Evolutionary conservation across 352 stramenopile genomes (phyloP), one percentile per base, ranked within the genome.

Genomic region (Globisporangium cylindrosporum): DNA sequence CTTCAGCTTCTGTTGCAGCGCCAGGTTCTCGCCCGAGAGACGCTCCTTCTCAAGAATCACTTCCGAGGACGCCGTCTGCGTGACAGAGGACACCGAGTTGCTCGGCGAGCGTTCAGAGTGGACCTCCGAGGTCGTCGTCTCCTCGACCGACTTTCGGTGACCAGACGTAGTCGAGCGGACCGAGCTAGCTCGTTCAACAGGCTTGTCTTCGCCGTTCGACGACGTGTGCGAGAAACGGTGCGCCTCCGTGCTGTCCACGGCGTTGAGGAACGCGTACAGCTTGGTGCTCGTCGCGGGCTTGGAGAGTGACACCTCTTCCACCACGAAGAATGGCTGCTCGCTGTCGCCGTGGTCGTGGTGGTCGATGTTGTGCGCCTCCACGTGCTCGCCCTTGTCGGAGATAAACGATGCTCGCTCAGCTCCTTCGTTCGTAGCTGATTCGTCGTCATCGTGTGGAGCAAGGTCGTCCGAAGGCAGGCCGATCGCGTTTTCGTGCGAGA

Each of bases 201-300:
- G 69, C 22, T 69, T 64, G 1, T 75, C 67, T 29, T 67, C 62
- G 15, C 74, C 68, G 9, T 65, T 32, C 0, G 46, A 62, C 22
- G 64, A 68, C 3, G 43, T 54, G 29, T 74, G 48, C 18, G 66
- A 71, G 14, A 66, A 66, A 32, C 61, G 67, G 15, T 68, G 43
- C 34, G 49, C 61, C 54, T 51, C 63, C 6, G 61, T 66, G 20
- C 75, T 69, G 36, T 88, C 79, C 9, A 88, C 81, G 2, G 76
- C 73, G 29, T 79, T 76, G 59, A 88, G 62, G 67, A 89, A 88
- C 8, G 80, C 82, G 53, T 84, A 71, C 34, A 88, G 67, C 71
- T 89, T 90, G 22, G 76, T 68, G 55, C 64, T 84, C 27, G 66
- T 60, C 5, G 78, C 67, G 15, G 72, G 64, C 34, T 75, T 71